Conservation (phyloP, 805 yeast genomes). For the Sungouiella blattae region DNA sequence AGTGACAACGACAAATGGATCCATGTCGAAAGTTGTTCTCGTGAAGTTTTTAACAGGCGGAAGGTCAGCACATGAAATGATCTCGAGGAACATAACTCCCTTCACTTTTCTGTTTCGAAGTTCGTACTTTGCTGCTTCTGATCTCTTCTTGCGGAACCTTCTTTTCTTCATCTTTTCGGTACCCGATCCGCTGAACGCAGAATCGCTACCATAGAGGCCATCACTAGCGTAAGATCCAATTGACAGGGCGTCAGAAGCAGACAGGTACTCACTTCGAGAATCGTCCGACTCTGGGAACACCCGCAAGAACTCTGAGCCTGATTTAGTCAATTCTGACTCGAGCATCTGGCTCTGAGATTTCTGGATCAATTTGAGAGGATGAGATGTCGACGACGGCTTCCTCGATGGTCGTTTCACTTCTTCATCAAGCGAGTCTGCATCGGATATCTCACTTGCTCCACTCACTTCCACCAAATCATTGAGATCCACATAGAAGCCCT, state of each 20-base stretch:
- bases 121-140: conserved; percentile 26
- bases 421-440: conserved; percentile 25
- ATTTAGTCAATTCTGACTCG: neutral
- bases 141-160: conserved; percentile 5
- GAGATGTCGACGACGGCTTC: conserved; percentile 1
- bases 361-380: neutral
- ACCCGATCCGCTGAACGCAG: conserved; percentile 1
- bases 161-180: conserved; percentile 4
- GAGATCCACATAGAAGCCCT: conserved; percentile 35
- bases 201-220: conserved; percentile 7
- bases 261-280: neutral
- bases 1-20: conserved; percentile 89
- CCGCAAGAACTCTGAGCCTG: neutral
- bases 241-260: conserved; percentile 14
- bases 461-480: conserved; percentile 11
- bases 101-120: conserved; percentile 37
- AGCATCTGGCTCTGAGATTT: neutral
- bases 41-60: conserved; percentile 75
- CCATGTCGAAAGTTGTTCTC: conserved; percentile 86
- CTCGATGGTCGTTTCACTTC: neutral
- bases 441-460: conserved; percentile 25
- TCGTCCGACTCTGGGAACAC: neutral
- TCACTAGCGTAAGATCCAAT: conserved; percentile 2
- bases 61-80: conserved; percentile 66
- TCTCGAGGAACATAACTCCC: conserved; percentile 78